Evolutionary conservation across 2,329 filamentous ascomycete species (phyloP).

Genomic region (Penicillium sp.): DNA sequence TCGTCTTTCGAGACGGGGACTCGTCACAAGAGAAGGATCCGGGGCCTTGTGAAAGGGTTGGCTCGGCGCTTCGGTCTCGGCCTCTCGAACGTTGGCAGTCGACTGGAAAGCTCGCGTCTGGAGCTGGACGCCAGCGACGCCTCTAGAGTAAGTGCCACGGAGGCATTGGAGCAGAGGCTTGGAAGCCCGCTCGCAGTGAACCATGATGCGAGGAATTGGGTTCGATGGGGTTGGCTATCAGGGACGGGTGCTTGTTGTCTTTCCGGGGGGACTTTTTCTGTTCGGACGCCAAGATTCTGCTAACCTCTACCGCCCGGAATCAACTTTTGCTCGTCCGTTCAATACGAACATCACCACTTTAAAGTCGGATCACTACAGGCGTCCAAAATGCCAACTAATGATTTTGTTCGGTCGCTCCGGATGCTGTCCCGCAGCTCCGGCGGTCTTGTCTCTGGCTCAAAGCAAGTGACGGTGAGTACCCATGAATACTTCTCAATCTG

Average conservation of each 20-base stretch:
- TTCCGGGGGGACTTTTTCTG: slow-evolving; percentile 42
- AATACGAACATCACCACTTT: slow-evolving; percentile 16
- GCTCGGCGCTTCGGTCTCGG: slow-evolving; percentile 42
- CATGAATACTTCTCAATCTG: not conserved
- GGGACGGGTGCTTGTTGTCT: slow-evolving; percentile 25
- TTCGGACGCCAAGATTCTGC: slow-evolving; percentile 36
- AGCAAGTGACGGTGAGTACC: slow-evolving; percentile 38
- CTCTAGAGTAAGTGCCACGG: slow-evolving; percentile 37
- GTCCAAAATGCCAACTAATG: slow-evolving; percentile 39
- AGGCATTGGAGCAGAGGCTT: slow-evolving; percentile 47
- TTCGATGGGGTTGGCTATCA: slow-evolving; percentile 17
- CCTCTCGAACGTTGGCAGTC: slow-evolving; percentile 48
- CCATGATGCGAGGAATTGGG: slow-evolving; percentile 32
- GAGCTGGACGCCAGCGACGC: slow-evolving; percentile 35
- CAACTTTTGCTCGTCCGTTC: slow-evolving; percentile 36
- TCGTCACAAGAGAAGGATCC: slow-evolving; percentile 70
- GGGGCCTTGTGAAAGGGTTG: slow-evolving; percentile 46
- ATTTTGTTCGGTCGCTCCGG: slow-evolving; percentile 38
- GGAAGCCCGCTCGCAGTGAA: slow-evolving; percentile 46
- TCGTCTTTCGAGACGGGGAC: slow-evolving; percentile 64
- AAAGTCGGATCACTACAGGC: slow-evolving; percentile 8
- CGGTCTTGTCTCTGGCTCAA: slow-evolving; percentile 36
- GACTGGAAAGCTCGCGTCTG: slow-evolving; percentile 53
- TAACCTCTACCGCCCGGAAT: slow-evolving; percentile 33
- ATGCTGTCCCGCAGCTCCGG: slow-evolving; percentile 41